Base-by-base conservation (phyloP, 139 green algal genomes). In the Micractinium sp. region DNA sequence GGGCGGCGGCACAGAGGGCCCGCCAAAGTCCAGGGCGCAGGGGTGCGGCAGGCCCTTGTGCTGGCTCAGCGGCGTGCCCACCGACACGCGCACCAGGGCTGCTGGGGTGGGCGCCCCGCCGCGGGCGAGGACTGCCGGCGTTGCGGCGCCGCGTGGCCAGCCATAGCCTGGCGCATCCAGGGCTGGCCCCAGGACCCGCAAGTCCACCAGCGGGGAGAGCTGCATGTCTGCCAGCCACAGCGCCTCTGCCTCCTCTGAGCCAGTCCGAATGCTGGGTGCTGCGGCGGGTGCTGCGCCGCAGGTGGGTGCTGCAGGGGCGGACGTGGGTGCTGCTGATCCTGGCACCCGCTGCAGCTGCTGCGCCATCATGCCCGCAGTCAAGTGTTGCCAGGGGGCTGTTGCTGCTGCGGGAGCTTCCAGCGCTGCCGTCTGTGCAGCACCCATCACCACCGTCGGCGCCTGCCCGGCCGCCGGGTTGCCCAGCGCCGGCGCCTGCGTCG, bases 11-110 rank as follows among this genome's bases (percentile, higher is more conserved):
- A 77, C 36, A 31, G 82, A 71, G 3, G 82, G 82, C 13, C 61
- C 82, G 1, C 82, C 82, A 87, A 87, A 87, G 36, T 87, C 82
- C 53, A 73, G 53, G 53, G 61, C 61, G 0, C 13, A 60, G 33
- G 80, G 80, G 41, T 60, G 61, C 29, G 80, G 80, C 80, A 85
- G 31, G 29, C 25, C 31, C 14, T 15, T 29, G 47, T 36, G 41
- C 29, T 85, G 53, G 29, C 47, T 73, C 27, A 35, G 29, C 13
- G 80, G 80, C 1, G 80, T 85, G n/a, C 80, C 53, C 80, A 73
- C 7, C 27, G 35, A 39, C 27, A 69, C 29, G 14, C 61, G 47
- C 29, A 71, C 29, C 29, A 85, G 31, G 0, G 36, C 80, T 16
- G 80, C 80, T 18, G 80, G 80, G 22, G 80, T 85, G 53, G 38